Conservation (phyloP, 108 stramenopile genomes). For the Conticribra weissflogii region DNA sequence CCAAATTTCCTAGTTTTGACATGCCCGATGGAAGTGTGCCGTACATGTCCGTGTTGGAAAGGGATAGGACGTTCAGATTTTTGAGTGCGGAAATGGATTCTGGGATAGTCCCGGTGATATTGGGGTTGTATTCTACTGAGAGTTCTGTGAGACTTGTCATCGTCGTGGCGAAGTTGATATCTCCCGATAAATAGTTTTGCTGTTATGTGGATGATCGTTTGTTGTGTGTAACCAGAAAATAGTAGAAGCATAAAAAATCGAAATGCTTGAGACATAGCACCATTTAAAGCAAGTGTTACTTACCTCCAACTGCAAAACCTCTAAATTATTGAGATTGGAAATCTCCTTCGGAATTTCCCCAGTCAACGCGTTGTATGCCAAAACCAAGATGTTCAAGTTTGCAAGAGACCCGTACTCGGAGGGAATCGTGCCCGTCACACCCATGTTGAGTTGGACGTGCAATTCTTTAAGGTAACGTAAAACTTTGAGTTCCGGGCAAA, state of each 20-base stretch:
- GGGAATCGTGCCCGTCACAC: slow-evolving; percentile 28
- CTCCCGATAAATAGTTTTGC: slow-evolving; percentile 16
- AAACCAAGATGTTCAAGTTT: slow-evolving; percentile 15
- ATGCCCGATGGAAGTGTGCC: slow-evolving; percentile 20
- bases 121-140: slow-evolving; percentile 28
- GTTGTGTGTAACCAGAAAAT: slow-evolving; percentile 8
- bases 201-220: no score
- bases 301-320: slow-evolving; percentile 31
- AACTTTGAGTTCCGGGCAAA: slow-evolving; percentile 30
- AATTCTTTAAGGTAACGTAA: slow-evolving; percentile 40
- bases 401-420: slow-evolving; percentile 30
- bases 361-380: slow-evolving; percentile 13
- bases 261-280: neutral
- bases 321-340: slow-evolving; percentile 15
- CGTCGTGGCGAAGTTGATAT: slow-evolving; percentile 17
- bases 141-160: slow-evolving; percentile 15
- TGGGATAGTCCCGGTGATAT: slow-evolving; percentile 35
- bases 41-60: slow-evolving; percentile 26
- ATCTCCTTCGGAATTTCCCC: slow-evolving; percentile 33
- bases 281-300: neutral
- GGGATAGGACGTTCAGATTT: slow-evolving; percentile 6
- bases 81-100: slow-evolving; percentile 13
- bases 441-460: slow-evolving; percentile 9
- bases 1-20: slow-evolving; percentile 7
- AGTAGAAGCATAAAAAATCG: neutral